phyloP scores from a whole-genome alignment of 2,329 filamentous ascomycete genomes.

The Didymosphaeria variabile region DNA sequence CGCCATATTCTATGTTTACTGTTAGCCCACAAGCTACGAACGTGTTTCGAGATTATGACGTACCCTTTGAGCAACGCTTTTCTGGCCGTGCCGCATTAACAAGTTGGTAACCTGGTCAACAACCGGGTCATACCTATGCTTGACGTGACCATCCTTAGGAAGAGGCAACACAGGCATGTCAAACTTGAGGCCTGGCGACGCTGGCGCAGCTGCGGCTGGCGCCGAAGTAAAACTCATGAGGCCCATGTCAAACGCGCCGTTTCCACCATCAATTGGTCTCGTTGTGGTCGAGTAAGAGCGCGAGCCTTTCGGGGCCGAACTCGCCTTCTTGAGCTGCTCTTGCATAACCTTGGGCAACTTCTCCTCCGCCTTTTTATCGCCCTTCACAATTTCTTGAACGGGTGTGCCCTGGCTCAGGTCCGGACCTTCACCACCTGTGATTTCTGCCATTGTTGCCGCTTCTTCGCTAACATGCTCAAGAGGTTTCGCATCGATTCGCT shows the following conservation, averaged over 20 bases:
- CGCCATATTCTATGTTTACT: slow-evolving; percentile 75
- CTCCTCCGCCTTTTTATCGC: slow-evolving; percentile 68
- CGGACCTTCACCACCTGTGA: slow-evolving; percentile 65
- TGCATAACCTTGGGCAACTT: slow-evolving; percentile 74
- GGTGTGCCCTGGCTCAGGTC: slow-evolving; percentile 73
- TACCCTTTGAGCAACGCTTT: slow-evolving; percentile 89
- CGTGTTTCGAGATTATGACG: slow-evolving; percentile 38
- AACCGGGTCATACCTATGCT: slow-evolving; percentile 85
- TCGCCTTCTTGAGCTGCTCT: slow-evolving; percentile 62
- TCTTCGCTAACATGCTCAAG: slow-evolving; percentile 72
- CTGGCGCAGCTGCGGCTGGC: slow-evolving; percentile 28
- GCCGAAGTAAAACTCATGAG: slow-evolving; percentile 36
- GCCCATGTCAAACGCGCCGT: slow-evolving; percentile 37
- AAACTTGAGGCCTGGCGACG: slow-evolving; percentile 74
- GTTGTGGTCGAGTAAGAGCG: slow-evolving; percentile 66
- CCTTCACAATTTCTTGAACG: slow-evolving; percentile 71
- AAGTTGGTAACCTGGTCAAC: slow-evolving; percentile 88
- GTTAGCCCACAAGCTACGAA: slow-evolving; percentile 8
- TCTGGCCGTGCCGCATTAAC: slow-evolving; percentile 90
- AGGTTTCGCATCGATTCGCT: slow-evolving; percentile 43
- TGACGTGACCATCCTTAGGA: slow-evolving; percentile 70
- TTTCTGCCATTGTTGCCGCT: slow-evolving; percentile 67
- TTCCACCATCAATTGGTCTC: slow-evolving; percentile 28
- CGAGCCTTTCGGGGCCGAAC: slow-evolving; percentile 52
- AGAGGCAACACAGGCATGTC: slow-evolving; percentile 74